Conservation (phyloP, 108 stramenopile species). For the Cyclotella baltica region DNA sequence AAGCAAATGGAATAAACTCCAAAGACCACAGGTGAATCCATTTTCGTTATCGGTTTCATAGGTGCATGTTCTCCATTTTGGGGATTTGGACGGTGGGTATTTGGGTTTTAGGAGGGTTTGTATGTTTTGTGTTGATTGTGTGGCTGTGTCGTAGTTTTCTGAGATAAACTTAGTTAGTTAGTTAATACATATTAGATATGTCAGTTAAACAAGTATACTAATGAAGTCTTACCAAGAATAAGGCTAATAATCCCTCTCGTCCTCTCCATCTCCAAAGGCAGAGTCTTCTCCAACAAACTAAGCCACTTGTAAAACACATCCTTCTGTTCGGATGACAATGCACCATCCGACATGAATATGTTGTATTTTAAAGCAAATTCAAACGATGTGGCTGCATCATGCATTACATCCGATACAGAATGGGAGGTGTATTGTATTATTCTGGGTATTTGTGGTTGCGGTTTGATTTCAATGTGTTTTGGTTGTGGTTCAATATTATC, state of each 20-base stretch:
- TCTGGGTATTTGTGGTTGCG: constrained; percentile 17
- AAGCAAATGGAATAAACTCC: constrained; percentile 86
- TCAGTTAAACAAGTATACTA: too few relatives aligned
- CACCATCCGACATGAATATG: constrained; percentile 63
- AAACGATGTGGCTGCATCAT: constrained; percentile 77
- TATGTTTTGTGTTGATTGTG: constrained; percentile 49
- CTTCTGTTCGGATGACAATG: constrained; percentile 40
- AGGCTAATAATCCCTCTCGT: constrained; percentile 48
- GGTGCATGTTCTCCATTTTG: constrained; percentile 46
- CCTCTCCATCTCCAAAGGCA: constrained; percentile 68
- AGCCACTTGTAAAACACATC: constrained; percentile 67
- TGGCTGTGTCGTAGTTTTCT: constrained; percentile 54
- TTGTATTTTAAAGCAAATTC: constrained; percentile 72
- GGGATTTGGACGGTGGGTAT: neutral
- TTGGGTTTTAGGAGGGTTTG: constrained; percentile 34
- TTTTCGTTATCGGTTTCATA: constrained; percentile 46
- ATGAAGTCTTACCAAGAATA: constrained; percentile 25
- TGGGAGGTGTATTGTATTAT: constrained; percentile 48
- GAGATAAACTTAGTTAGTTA: too few relatives aligned
- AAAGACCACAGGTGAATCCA: constrained; percentile 89
- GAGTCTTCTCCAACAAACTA: constrained; percentile 49
- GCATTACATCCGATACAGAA: constrained; percentile 60
- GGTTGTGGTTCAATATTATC: too few relatives aligned
- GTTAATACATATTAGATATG: too few relatives aligned
- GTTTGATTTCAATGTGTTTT: constrained; percentile 11